phyloP scores from a whole-genome alignment of 2,329 filamentous ascomycete species.

The Penicillium occitanis region DNA sequence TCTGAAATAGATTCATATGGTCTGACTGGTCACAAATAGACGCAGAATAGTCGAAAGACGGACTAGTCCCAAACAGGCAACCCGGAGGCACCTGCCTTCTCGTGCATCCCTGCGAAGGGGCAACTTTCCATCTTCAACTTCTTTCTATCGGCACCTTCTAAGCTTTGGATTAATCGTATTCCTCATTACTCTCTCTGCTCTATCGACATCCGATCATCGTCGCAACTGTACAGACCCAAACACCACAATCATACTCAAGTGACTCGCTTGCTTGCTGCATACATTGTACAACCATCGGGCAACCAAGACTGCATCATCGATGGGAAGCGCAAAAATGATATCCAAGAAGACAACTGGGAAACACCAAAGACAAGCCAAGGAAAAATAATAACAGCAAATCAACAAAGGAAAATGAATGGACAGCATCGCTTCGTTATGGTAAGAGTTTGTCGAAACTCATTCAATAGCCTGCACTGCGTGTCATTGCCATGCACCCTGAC shows the following conservation, averaged over 20 bases:
- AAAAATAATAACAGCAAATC: neutral
- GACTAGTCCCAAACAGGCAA: neutral
- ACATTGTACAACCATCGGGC: constrained; percentile 3
- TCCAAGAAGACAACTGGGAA: neutral
- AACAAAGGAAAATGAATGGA: constrained; percentile 11
- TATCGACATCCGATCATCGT: constrained; percentile 1
- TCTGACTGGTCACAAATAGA: constrained; percentile 1
- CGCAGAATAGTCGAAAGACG: neutral
- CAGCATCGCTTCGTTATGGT: constrained; percentile 9
- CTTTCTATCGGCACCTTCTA: neutral
- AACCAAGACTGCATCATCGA: neutral
- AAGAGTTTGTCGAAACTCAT: constrained; percentile 1
- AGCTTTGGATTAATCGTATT: neutral
- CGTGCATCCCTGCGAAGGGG: constrained; percentile 4
- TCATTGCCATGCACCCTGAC: constrained; percentile 86
- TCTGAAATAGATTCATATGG: neutral
- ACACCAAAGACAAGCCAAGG: neutral
- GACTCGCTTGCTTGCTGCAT: constrained; percentile 7
- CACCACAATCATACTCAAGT: neutral
- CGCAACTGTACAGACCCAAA: constrained; percentile 10
- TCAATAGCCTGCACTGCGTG: neutral
- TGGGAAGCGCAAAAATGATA: neutral
- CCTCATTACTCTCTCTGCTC: constrained; percentile 11
- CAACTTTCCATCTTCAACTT: neutral
- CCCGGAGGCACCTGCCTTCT: neutral